phyloP scores from a whole-genome alignment of 2,329 filamentous ascomycete genomes.

The Ophiostoma novo-ulmi region DNA sequence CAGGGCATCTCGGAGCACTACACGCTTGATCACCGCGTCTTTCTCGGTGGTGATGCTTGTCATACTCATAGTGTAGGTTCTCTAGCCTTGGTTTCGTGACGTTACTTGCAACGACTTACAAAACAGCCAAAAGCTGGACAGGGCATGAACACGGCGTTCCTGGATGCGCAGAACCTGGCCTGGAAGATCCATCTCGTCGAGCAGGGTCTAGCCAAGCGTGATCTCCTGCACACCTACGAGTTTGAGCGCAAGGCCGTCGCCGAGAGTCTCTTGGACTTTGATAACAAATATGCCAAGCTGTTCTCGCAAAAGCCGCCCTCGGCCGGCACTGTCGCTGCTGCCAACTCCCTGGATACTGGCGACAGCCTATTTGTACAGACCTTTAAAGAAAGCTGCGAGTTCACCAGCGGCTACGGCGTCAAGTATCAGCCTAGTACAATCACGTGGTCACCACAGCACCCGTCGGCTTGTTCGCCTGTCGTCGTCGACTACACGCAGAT shows the following conservation, averaged over 20 bases:
- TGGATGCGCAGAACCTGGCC: conserved; percentile 80
- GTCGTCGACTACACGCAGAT: conserved; percentile 47
- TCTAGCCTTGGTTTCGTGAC: too few species aligned
- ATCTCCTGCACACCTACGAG: conserved; percentile 79
- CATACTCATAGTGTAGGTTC: conserved; percentile 66
- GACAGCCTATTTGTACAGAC: conserved; percentile 81
- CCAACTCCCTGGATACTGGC: conserved; percentile 20
- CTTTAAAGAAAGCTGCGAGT: conserved; percentile 87
- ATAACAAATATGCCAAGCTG: conserved; percentile 81
- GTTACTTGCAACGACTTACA: background rate
- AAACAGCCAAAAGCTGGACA: conserved; percentile 63
- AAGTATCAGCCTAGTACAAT: conserved; percentile 75
- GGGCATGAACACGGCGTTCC: conserved; percentile 75
- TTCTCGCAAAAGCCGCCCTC: conserved; percentile 76
- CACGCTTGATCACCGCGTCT: conserved; percentile 63
- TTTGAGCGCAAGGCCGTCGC: conserved; percentile 78
- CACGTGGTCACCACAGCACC: conserved; percentile 75
- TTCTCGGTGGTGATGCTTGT: conserved; percentile 71
- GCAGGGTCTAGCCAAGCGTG: conserved; percentile 68
- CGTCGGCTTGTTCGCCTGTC: conserved; percentile 58
- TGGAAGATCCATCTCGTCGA: conserved; percentile 97
- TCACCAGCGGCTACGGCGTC: conserved; percentile 88
- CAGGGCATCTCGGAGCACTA: conserved; percentile 67
- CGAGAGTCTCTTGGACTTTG: conserved; percentile 77
- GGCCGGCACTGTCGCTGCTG: conserved; percentile 63